Conservation (phyloP, 768 basidiomycete genomes). For the Mycena epipterygia region DNA sequence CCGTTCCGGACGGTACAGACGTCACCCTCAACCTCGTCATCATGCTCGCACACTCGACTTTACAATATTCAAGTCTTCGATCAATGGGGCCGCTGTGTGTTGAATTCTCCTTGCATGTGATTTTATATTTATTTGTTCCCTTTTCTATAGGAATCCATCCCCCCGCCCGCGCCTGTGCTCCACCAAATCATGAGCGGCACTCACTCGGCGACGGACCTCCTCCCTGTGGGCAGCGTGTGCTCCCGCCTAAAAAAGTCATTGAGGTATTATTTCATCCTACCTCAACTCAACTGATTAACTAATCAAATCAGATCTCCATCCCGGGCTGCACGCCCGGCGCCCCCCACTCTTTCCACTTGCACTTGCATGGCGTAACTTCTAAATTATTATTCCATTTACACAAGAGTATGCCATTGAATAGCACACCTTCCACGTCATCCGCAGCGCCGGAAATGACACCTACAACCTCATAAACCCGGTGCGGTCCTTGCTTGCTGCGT, state of each 20-base stretch:
- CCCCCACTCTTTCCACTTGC: conserved; percentile 34
- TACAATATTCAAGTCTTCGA: conserved; percentile 40
- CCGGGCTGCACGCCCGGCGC: conserved; percentile 42
- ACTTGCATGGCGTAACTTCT: conserved; percentile 29
- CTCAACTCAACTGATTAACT: neutral
- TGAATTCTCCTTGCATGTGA: neutral
- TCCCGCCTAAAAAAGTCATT: conserved; percentile 55
- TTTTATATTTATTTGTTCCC: neutral
- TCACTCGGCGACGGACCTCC: conserved; percentile 46
- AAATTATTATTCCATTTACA: neutral
- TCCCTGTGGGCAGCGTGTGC: conserved; percentile 50
- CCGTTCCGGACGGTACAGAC: conserved; percentile 43
- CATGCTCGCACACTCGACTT: conserved; percentile 36
- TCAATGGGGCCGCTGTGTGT: conserved; percentile 46
- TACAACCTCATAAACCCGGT: conserved; percentile 59
- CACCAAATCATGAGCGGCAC: conserved; percentile 60
- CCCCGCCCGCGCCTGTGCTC: conserved; percentile 57
- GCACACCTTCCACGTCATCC: conserved; percentile 49
- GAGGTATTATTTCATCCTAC: conserved; percentile 36
- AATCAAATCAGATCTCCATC: conserved; percentile 45
- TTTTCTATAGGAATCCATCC: conserved; percentile 26
- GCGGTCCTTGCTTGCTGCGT: neutral
- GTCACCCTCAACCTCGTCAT: conserved; percentile 40
- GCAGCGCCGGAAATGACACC: conserved; percentile 40
- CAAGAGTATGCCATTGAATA: too few relatives aligned